Evolutionary conservation across 305 asterid genomes (phyloP).

Genomic region (Fraxinus sp.): DNA sequence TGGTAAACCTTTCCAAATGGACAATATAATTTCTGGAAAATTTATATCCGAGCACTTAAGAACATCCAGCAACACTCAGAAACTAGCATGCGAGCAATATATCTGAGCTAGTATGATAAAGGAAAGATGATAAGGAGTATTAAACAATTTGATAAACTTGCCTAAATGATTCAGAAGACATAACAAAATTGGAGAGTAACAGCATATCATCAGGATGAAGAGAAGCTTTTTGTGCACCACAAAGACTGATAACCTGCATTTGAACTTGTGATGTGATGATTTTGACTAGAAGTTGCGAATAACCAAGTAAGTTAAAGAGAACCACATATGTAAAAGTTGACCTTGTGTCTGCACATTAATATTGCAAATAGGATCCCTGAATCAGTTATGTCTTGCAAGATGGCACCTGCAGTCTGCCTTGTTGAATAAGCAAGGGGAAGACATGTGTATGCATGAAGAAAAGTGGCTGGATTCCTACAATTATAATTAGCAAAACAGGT

Average conservation of each 20-base stretch:
- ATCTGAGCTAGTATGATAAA: constrained; percentile 17
- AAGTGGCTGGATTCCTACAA: constrained; percentile 93
- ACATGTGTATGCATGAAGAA: constrained; percentile 96
- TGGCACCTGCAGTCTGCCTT: constrained; percentile 94
- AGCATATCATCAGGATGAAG: constrained; percentile 97
- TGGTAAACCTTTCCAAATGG: background rate
- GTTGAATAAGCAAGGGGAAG: constrained; percentile 84
- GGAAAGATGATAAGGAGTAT: background rate
- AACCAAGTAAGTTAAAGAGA: constrained; percentile 3
- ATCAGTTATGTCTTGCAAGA: constrained; percentile 88
- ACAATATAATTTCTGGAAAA: background rate
- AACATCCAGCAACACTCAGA: constrained; percentile 6
- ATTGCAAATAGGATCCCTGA: constrained; percentile 91
- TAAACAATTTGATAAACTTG: constrained; percentile 28
- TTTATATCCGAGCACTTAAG: background rate
- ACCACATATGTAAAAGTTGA: constrained; percentile 30
- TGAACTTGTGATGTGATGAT: constrained; percentile 26
- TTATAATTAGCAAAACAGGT: constrained; percentile 22
- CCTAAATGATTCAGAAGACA: constrained; percentile 97
- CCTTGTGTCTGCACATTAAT: constrained; percentile 96
- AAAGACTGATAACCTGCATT: constrained; percentile 94
- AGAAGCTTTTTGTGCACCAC: constrained; percentile 88
- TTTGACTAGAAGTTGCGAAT: background rate
- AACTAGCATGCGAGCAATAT: background rate
- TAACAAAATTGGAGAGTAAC: constrained; percentile 84